Percentiles rank a stretch among this genome's conserved stretches.
Conservation (phyloP, 116 monocot species). For the Dioscorea cayenensis region DNA sequence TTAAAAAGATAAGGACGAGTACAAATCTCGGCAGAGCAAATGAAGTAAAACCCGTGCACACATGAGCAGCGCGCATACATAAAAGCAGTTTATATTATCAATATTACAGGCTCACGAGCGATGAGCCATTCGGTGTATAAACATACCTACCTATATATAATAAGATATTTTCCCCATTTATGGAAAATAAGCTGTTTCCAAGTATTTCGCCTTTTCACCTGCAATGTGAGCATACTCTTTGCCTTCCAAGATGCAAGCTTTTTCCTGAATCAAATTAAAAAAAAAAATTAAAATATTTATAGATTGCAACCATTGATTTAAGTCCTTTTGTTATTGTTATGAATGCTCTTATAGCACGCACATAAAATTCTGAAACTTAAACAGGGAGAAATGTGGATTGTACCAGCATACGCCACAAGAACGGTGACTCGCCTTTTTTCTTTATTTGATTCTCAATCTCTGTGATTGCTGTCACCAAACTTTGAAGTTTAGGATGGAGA, state of each 20-base stretch:
- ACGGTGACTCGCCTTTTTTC: slow-evolving; percentile 49
- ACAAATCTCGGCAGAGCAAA: too few relatives aligned
- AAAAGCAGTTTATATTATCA: too few relatives aligned
- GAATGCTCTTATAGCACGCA: too few relatives aligned
- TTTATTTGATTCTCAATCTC: slow-evolving; percentile 42
- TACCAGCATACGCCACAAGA: slow-evolving; percentile 82
- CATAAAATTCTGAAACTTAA: background rate
- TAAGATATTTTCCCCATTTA: background rate
- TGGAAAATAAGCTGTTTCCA: slow-evolving; percentile 44
- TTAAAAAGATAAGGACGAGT: too few relatives aligned
- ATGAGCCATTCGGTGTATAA: too few relatives aligned
- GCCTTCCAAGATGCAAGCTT: slow-evolving; percentile 41
- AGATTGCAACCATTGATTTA: too few relatives aligned
- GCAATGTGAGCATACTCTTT: slow-evolving; percentile 22
- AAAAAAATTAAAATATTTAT: background rate
- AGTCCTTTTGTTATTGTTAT: too few relatives aligned
- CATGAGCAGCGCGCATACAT: too few relatives aligned
- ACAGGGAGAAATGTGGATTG: slow-evolving; percentile 4
- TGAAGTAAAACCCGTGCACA: too few relatives aligned
- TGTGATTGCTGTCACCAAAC: slow-evolving; percentile 34
- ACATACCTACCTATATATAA: too few relatives aligned
- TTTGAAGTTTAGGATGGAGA: background rate
- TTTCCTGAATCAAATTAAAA: slow-evolving; percentile 23
- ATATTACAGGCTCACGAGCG: too few relatives aligned
- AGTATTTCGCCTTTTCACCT: slow-evolving; percentile 35